phyloP scores from a whole-genome alignment of 306 rosid genomes.

The Malus asiatica region DNA sequence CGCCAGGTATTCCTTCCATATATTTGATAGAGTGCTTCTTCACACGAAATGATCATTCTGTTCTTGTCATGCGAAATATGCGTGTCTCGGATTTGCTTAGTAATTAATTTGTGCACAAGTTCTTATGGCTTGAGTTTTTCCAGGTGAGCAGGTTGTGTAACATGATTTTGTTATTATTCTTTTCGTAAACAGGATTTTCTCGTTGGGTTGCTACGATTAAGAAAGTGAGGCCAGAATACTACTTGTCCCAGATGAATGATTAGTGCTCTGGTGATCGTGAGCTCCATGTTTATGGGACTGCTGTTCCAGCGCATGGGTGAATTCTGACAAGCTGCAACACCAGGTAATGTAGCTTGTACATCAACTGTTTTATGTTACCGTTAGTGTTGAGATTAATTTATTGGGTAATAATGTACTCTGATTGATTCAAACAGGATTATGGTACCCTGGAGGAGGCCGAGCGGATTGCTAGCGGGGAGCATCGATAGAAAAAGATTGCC shows the following conservation, averaged over 20 bases:
- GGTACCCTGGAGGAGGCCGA: conserved; percentile 98
- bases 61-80: background rate
- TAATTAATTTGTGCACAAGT: background rate
- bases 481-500: conserved; percentile 73
- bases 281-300: conserved; percentile 96
- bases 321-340: conserved; percentile 91
- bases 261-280: conserved; percentile 81
- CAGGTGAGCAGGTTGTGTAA: background rate
- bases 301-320: conserved; percentile 95
- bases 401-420: background rate
- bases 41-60: background rate
- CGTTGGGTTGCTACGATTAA: conserved; percentile 79
- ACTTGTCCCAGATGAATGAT: conserved; percentile 85
- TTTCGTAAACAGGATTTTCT: conserved; percentile 63
- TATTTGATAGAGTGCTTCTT: background rate
- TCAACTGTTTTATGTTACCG: background rate
- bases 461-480: conserved; percentile 68
- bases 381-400: background rate
- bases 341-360: conserved; percentile 47
- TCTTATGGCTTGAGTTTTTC: background rate
- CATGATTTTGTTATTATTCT: conserved; percentile 9
- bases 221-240: conserved; percentile 77
- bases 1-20: conserved; percentile 49
- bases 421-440: conserved; percentile 53
- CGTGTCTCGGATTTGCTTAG: background rate